phyloP scores from a whole-genome alignment of 176 grass and related monocot species.

The Alopecurus myosuroides region DNA sequence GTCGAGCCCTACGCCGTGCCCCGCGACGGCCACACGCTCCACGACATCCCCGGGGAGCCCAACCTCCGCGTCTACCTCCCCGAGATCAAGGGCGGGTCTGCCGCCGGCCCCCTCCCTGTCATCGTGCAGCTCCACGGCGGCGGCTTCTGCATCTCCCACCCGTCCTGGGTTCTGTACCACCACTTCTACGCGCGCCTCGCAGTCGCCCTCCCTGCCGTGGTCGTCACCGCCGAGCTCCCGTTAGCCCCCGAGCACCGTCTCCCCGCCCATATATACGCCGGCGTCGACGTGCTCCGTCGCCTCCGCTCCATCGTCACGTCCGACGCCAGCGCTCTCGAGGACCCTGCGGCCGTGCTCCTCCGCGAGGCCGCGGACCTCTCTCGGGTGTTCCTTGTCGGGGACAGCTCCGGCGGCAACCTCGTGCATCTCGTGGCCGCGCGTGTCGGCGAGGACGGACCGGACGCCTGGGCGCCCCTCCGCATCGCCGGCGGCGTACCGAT shows the following conservation, averaged over 20 bases:
- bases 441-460: constrained; percentile 1
- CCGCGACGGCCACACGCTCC: constrained; percentile 66
- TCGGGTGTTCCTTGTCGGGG: constrained; percentile 74
- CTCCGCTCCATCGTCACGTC: constrained; percentile 40
- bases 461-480: constrained; percentile 42
- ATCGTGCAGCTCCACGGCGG: constrained; percentile 63
- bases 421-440: constrained; percentile 51
- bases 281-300: constrained; percentile 45
- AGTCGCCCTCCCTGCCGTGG: constrained; percentile 31
- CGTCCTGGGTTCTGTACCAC: constrained; percentile 72
- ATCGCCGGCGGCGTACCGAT: constrained; percentile 65
- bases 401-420: constrained; percentile 88
- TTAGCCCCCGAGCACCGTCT: constrained; percentile 67
- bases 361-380: constrained; percentile 47
- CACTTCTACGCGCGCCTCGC: constrained; percentile 74
- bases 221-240: constrained; percentile 62
- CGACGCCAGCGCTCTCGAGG: not conserved
- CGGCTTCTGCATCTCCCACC: constrained; percentile 83
- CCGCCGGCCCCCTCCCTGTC: constrained; percentile 29
- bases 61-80: constrained; percentile 75
- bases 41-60: constrained; percentile 66
- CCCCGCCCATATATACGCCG: constrained; percentile 42
- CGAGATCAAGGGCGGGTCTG: not conserved
- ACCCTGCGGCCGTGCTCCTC: constrained; percentile 32
- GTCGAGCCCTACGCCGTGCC: constrained; percentile 40